phyloP scores from a whole-genome alignment of 495 filamentous ascomycete species.

The Lepidopterella palustris region DNA sequence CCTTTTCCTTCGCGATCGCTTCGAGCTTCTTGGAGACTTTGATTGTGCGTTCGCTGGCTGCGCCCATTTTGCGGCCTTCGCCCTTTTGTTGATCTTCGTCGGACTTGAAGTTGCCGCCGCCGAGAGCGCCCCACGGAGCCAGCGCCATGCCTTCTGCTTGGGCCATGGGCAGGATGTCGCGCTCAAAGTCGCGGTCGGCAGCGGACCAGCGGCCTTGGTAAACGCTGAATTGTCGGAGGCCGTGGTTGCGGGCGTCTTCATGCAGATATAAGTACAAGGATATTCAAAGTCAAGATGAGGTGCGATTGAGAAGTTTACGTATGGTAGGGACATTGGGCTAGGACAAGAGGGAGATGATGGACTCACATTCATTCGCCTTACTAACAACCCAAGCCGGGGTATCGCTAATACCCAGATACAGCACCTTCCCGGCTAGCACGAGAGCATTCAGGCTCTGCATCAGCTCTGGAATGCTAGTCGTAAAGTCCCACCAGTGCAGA shows the following conservation, averaged over 20 bases:
- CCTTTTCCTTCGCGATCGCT: constrained; percentile 44
- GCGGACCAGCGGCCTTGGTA: constrained; percentile 63
- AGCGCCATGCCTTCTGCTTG: constrained; percentile 34
- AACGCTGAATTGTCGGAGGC: constrained; percentile 55
- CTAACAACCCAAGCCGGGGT: constrained; percentile 40
- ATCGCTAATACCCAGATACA: constrained; percentile 39
- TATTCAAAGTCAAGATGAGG: too few relatives aligned
- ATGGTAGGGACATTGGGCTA: neutral
- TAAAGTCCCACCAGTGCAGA: constrained; percentile 40
- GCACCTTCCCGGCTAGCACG: constrained; percentile 35
- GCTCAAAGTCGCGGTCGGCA: constrained; percentile 41
- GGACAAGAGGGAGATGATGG: neutral
- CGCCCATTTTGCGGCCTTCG: constrained; percentile 24
- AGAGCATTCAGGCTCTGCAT: constrained; percentile 36
- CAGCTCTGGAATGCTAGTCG: constrained; percentile 36
- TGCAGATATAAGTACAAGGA: neutral
- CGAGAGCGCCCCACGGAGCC: constrained; percentile 36
- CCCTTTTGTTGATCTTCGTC: constrained; percentile 23
- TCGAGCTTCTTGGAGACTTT: constrained; percentile 54
- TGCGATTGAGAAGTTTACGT: neutral
- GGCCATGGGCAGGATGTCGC: constrained; percentile 50
- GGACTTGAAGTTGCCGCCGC: constrained; percentile 34
- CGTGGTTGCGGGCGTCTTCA: constrained; percentile 32
- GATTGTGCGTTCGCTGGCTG: constrained; percentile 38
- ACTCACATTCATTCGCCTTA: constrained; percentile 33